A percentile compares a stretch with the other conserved stretches of the same genome.
These are phyloP conservation scores for Escallonia rubra DNA, from an alignment of 129 eudicot species.

Conservation along the genomic window DNA sequence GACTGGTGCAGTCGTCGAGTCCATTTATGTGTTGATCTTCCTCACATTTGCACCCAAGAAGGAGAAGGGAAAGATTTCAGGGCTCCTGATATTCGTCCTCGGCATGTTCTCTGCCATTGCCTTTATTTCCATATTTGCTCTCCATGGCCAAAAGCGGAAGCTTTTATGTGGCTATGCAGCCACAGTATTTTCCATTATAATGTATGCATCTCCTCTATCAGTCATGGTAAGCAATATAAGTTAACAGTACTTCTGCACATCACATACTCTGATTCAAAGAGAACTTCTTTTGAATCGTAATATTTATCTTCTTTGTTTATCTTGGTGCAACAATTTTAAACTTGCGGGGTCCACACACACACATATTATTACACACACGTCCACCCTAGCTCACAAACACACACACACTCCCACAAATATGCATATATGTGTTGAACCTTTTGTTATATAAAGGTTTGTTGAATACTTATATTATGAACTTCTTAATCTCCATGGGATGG, in stretches of 20 bases:
- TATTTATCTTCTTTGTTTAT: too few species aligned
- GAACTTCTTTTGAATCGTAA: too few species aligned
- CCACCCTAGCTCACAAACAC: too few species aligned
- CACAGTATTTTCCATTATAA: conserved; percentile 77
- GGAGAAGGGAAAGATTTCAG: conserved; percentile 60
- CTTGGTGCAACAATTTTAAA: too few species aligned
- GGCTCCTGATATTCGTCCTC: conserved; percentile 41
- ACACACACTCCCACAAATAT: too few species aligned
- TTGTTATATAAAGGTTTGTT: too few species aligned
- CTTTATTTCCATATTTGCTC: conserved; percentile 60
- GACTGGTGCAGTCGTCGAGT: conserved; percentile 78
- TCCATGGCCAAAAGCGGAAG: conserved; percentile 57
- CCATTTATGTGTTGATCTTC: conserved; percentile 59
- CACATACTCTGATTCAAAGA: too few species aligned
- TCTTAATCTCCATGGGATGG: too few species aligned
- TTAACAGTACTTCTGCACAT: background rate
- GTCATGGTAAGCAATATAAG: conserved; percentile 47
- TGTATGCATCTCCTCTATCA: conserved; percentile 92
- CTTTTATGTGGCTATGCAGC: conserved; percentile 85
- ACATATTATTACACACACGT: too few species aligned
- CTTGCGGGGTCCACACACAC: too few species aligned
- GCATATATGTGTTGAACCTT: too few species aligned
- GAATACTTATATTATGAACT: too few species aligned
- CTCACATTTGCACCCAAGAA: conserved; percentile 58
- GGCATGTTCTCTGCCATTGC: conserved; percentile 53